Evolutionary conservation across 2,329 filamentous ascomycete species (phyloP), one percentile per base, ranked within the genome.

Genomic region (Aspergillus novoparasiticus): DNA sequence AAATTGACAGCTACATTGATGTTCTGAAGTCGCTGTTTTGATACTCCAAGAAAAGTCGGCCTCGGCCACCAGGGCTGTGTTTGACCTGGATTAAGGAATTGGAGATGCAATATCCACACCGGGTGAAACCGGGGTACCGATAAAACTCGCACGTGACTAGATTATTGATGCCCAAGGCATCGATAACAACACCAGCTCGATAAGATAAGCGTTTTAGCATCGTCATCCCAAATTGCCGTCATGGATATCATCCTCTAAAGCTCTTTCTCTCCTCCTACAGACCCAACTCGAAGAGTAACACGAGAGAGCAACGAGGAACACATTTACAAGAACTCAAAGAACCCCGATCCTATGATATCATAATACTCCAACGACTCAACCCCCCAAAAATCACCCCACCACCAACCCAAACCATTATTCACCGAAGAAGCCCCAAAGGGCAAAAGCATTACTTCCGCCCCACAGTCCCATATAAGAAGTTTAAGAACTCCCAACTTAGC

Each of bases 361-460:
- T 51, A 51, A 30, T 9, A 36, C 26, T 10, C 26, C 26, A 28
- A 30, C 46, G 6, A 32, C 45, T 28, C 45, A 16, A 36, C 2
- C 12, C 45, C 10, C 45, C 23, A 36, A 36, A 23, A 36, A 6
- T 54, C 51, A 36, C 51, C 51, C 51, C 51, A 55, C 51, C 32
- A 39, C 3, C 51, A n/a, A 36, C 23, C 11, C 32, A 54, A n/a
- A 19, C 28, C 28, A 9, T 8, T 39, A 55, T 55, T 55, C 51
- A 55, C 51, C 51, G 51, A 55, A 39, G 32, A 55, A 55, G 51
- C 51, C 51, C 51, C 51, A 55, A 55, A 55, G 21, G 51, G 51
- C 21, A 55, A 55, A 55, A 55, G 21, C 19, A 51, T n/a, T 26
- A 30, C 9, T 28, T 32, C 8, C 30, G 51, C 51, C 51, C 51